Base-by-base conservation (phyloP, 495 filamentous ascomycete genomes). In the Eremomyces bilateralis region DNA sequence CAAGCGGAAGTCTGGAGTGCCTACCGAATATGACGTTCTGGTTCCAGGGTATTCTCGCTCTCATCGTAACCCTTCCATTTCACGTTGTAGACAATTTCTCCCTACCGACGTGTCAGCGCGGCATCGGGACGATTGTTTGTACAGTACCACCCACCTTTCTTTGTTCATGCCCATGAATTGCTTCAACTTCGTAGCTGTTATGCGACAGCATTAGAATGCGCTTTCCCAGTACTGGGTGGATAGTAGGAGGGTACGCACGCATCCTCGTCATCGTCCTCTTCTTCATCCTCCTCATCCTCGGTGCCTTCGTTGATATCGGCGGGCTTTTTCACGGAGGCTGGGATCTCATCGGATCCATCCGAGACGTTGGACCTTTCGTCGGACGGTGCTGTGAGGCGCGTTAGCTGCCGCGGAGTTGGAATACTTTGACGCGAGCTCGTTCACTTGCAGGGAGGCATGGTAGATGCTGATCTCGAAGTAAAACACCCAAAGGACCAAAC, bases 21-120 rank as follows among this genome's bases (percentile, higher is more conserved):
- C 31, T 15, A 21, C 31, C 32, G 12, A 36, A 75, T 50, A 27
- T 70, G 66, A 3, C 57, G 56, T 39, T 72, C 67, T 0, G 66
- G 66, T 41, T 77, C 72, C 60, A 66, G 62, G 3, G 72, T 77
- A 25, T 52, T 47, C 33, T 77, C 71, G 1, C 42, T 41, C 8
- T 53, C 53, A 0, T 67, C 60, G 38, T 71, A 77, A 0, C 69
- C 72, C 35, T 64, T 57, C 72, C 72, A 77, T 44, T 75, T 74
- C 31, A 76, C 65, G 6, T 62, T 40, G 13, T 71, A 62, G 18
- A 57, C 37, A 21, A 66, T 40, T 0, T 37, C 44, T 20, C 57
- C 57, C 60, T 68, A 20, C n/a, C n/a, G 29, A 18, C n/a, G 20
- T 10, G 24, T 43, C 10, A 43, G 31, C 2, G 28, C 48, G 31